Evolutionary conservation across 129 eudicot genomes (phyloP).

Genomic region (Lactuca sativa): DNA sequence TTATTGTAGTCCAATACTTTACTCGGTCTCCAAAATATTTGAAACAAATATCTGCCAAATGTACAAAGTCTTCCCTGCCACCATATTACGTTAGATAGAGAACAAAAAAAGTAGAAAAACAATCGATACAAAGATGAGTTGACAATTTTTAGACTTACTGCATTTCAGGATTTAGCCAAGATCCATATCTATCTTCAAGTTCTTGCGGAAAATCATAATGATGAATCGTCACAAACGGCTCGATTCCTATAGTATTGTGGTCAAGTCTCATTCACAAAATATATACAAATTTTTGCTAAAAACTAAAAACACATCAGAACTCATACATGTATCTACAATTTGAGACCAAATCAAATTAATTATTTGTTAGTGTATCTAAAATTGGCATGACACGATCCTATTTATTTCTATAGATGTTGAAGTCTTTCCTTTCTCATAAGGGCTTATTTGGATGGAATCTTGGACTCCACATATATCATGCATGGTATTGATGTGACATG

Average conservation of each 20-base stretch:
- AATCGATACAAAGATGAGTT: too few relatives aligned
- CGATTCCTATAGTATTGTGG: conserved; percentile 44
- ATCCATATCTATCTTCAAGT: conserved; percentile 68
- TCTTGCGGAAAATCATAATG: conserved; percentile 76
- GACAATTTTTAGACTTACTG: conserved; percentile 41
- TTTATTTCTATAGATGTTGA: too few relatives aligned
- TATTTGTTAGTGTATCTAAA: too few relatives aligned
- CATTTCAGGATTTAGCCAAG: conserved; percentile 71
- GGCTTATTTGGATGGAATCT: too few relatives aligned
- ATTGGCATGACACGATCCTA: too few relatives aligned
- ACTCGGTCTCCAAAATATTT: conserved; percentile 70
- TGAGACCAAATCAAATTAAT: too few relatives aligned
- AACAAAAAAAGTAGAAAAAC: background rate
- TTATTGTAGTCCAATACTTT: conserved; percentile 65
- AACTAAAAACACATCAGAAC: too few relatives aligned
- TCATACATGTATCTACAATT: too few relatives aligned
- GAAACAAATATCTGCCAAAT: conserved; percentile 66
- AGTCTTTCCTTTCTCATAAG: too few relatives aligned
- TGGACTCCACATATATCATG: too few relatives aligned
- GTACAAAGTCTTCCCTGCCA: conserved; percentile 64
- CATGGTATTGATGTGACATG: too few relatives aligned
- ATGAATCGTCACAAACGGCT: conserved; percentile 74
- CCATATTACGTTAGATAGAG: background rate
- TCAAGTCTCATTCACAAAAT: conserved; percentile 1
- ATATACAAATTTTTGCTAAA: too few relatives aligned